A percentile compares a stretch with the other conserved stretches of the same genome.
Conservation (phyloP, 139 green algal species). For the Asterochloris erici region DNA sequence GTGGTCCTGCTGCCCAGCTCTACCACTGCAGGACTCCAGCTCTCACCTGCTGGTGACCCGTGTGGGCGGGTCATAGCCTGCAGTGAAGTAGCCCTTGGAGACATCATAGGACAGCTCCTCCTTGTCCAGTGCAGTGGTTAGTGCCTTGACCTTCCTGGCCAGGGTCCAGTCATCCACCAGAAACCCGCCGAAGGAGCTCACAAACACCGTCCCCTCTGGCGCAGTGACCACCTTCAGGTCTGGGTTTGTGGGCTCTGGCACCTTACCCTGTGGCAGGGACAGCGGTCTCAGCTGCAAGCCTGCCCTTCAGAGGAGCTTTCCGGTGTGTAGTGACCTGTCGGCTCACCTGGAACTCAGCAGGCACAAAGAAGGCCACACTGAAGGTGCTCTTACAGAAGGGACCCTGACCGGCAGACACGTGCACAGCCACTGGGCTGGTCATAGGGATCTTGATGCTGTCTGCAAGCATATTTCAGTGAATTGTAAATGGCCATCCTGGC, state of each 20-base stretch:
- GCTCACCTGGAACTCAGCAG: slow-evolving; percentile 57
- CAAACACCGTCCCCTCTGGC: slow-evolving; percentile 42
- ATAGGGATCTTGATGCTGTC: slow-evolving; percentile 55
- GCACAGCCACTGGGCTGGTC: slow-evolving; percentile 51
- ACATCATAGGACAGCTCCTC: slow-evolving; percentile 15
- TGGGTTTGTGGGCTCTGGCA: slow-evolving; percentile 46
- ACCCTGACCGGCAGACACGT: slow-evolving; percentile 18
- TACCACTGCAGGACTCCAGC: too few relatives aligned
- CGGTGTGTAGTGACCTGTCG: neutral
- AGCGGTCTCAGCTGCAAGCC: neutral
- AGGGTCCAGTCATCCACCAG: slow-evolving; percentile 37
- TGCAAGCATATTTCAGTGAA: too few relatives aligned
- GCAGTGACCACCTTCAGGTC: slow-evolving; percentile 42
- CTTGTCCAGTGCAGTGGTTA: slow-evolving; percentile 20
- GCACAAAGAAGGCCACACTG: slow-evolving; percentile 72
- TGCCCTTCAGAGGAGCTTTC: neutral
- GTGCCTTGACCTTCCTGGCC: slow-evolving; percentile 21
- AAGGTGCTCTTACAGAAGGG: slow-evolving; percentile 61
- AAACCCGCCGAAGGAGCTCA: slow-evolving; percentile 51
- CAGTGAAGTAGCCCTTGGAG: slow-evolving; percentile 14
- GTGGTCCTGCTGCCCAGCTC: too few relatives aligned
- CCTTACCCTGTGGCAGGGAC: slow-evolving; percentile 29
- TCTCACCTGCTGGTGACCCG: neutral
- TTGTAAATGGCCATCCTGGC: too few relatives aligned
- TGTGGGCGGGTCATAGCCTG: slow-evolving; percentile 47